Evolutionary conservation across 2,329 filamentous ascomycete species (phyloP), one percentile per base, ranked within the genome.

Genomic region (Gnomoniopsis sp.): DNA sequence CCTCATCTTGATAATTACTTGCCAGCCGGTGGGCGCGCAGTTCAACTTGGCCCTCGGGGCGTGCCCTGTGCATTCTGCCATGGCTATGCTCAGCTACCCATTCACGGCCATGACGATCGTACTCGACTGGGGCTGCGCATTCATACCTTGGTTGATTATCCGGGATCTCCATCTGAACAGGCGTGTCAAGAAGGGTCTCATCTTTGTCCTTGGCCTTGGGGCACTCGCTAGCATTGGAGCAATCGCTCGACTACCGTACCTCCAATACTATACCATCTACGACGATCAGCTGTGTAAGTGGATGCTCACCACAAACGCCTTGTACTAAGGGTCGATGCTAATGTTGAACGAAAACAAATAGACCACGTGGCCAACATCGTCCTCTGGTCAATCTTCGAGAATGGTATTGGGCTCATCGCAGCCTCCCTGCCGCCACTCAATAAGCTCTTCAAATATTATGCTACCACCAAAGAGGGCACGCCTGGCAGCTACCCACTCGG

Each of bases 201-300:
- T 77, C 3, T 69, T 69, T 17, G 74, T 80, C 49, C 66, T 80
- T 14, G 69, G 70, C 1, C 68, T 79, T 0, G 77, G 77, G 34
- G 64, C 78, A 15, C 80, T 81, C 63, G 76, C 75, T 7, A 57
- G 55, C 10, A 30, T 57, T 6, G 55, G 55, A 22, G 47, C 55
- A 2, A 57, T 57, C 14, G 48, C 55, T 17, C 36, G 55, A 4
- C 10, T 51, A 4, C 48, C 55, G 12, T 57, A 51, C 26, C 33
- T 76, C 72, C 72, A 70, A 53, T 76, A 77, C 52, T 75, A 74
- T 12, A 71, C 70, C 19, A 63, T 65, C 8, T 21, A 30, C 2
- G 55, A 57, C 19, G 75, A 79, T 54, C 74, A 74, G 61, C 68
- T 80, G 0, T 78, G 76, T 76, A 75, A 77, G 59, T 75, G 69